Evolutionary conservation across 106 monocot genomes (phyloP).

Genomic region (Dendrobium nobile): DNA sequence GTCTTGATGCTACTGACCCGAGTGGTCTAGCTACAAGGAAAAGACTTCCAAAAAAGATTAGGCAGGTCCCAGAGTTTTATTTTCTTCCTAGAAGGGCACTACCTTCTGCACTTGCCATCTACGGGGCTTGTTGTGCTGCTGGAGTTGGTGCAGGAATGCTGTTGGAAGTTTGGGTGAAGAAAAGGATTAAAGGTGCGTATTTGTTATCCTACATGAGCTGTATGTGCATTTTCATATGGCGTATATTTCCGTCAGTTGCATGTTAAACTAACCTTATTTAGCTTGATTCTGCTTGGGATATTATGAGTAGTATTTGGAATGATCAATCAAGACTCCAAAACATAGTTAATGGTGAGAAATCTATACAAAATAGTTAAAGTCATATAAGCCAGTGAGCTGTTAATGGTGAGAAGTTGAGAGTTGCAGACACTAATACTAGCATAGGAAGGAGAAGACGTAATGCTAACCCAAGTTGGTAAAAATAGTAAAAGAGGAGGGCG

Average conservation of each 20-base stretch:
- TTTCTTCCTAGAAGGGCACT: constrained; percentile 62
- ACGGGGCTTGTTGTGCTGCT: constrained; percentile 58
- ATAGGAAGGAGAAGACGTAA: too few relatives aligned
- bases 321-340: background rate
- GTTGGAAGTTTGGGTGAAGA: constrained; percentile 9
- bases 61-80: constrained; percentile 87
- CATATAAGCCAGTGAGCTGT: background rate
- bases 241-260: background rate
- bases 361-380: too few relatives aligned
- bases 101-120: constrained; percentile 50
- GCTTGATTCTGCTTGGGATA: background rate
- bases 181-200: constrained; percentile 12
- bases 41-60: constrained; percentile 64
- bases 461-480: too few relatives aligned
- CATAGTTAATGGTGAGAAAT: background rate
- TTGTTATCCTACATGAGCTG: background rate
- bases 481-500: too few relatives aligned
- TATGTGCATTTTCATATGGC: background rate
- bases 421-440: too few relatives aligned
- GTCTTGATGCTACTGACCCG: constrained; percentile 18
- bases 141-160: constrained; percentile 81
- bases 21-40: constrained; percentile 39
- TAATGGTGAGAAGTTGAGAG: background rate
- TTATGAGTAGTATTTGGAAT: background rate
- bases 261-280: background rate